Conservation (phyloP, 306 rosid genomes). For the Vigna radiata region DNA sequence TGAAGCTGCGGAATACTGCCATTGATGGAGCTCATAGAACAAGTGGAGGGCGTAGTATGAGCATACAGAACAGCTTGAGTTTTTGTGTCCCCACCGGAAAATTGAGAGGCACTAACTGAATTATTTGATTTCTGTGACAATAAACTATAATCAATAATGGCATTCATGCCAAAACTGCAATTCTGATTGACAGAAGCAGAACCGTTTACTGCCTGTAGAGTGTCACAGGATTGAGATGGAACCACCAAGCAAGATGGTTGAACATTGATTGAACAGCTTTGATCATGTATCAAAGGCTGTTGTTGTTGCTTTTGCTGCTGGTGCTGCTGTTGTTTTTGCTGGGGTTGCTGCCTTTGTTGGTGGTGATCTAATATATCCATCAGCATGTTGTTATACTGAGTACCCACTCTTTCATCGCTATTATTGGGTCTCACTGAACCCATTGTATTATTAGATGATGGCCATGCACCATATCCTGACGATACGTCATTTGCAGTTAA, state of each 20-base stretch:
- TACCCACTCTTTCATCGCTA: constrained; percentile 49
- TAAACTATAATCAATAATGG: constrained; percentile 58
- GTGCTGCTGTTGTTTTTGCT: constrained; percentile 5
- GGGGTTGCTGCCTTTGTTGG: constrained; percentile 32
- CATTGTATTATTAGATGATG: constrained; percentile 40
- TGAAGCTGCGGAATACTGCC: constrained; percentile 49
- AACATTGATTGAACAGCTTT: constrained; percentile 48
- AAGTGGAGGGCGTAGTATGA: constrained; percentile 46
- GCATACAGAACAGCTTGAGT: constrained; percentile 48
- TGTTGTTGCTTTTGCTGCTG: constrained; percentile 28
- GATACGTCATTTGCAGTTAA: constrained; percentile 54
- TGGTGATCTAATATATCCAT: constrained; percentile 39
- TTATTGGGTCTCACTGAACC: constrained; percentile 45
- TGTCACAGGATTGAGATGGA: constrained; percentile 56
- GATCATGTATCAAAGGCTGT: constrained; percentile 46
- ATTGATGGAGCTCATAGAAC: constrained; percentile 46
- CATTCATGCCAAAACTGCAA: constrained; percentile 50
- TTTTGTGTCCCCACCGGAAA: constrained; percentile 50
- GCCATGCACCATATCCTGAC: constrained; percentile 62
- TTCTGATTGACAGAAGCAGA: constrained; percentile 31
- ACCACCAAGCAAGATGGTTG: constrained; percentile 47
- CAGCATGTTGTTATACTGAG: constrained; percentile 30
- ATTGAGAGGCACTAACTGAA: constrained; percentile 48
- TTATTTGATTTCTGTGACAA: constrained; percentile 55
- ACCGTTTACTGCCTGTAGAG: constrained; percentile 36